Conservation (phyloP, 2,329 filamentous ascomycete species). For the Emmonsiellopsis sp. region DNA sequence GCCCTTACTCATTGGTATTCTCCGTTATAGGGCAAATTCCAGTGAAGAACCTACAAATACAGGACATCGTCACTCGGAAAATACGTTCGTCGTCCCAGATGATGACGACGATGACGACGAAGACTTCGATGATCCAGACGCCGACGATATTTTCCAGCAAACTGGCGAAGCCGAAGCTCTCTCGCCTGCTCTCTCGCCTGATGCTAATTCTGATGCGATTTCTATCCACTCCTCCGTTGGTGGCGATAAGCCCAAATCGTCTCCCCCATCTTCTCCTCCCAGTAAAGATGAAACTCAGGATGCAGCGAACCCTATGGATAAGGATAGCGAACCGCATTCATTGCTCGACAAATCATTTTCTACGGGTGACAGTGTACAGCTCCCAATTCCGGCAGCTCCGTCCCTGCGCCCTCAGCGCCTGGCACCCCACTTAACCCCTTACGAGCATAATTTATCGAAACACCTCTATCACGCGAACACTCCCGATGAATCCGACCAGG, state of each 20-base stretch:
- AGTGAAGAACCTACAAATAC: neutral
- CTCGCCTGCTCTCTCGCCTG: neutral
- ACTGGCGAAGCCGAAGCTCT: neutral
- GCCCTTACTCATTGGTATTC: slow-evolving; percentile 5
- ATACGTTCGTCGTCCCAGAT: slow-evolving; percentile 34
- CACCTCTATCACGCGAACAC: neutral
- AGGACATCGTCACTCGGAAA: slow-evolving; percentile 16
- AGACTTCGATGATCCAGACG: slow-evolving; percentile 3
- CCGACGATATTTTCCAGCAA: slow-evolving; percentile 1
- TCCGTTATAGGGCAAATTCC: neutral
- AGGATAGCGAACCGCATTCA: too few species aligned
- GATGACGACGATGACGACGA: slow-evolving; percentile 25
- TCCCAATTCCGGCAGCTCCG: too few species aligned
- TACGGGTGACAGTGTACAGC: too few species aligned
- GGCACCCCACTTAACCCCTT: too few species aligned
- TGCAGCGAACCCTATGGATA: neutral
- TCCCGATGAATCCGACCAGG: neutral
- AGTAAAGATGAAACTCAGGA: neutral
- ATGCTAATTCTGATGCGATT: neutral
- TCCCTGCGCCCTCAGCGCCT: too few species aligned
- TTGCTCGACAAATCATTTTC: too few species aligned
- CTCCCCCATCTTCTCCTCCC: neutral
- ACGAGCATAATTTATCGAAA: too few species aligned
- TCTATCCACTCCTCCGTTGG: neutral
- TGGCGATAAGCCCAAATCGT: neutral